Percentiles rank a stretch among this genome's conserved stretches.
phyloP scores from a whole-genome alignment of 352 stramenopile species.

The Phytophthora boehmeriae region DNA sequence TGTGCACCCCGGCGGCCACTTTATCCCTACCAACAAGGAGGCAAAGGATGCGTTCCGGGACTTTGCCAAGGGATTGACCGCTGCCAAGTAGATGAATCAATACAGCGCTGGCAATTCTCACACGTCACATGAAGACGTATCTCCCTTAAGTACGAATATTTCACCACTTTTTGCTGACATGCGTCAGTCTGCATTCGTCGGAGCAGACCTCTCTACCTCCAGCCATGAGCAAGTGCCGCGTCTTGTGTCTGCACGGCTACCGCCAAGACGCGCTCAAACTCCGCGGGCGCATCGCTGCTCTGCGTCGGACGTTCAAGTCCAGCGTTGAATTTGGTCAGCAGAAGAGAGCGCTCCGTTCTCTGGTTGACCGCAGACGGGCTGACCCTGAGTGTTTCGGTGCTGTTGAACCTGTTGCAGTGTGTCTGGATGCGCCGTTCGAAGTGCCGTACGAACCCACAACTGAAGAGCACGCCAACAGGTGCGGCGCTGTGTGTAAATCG shows the following conservation, averaged over 20 bases:
- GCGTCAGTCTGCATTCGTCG: no score
- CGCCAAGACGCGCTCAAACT: conserved; percentile 80
- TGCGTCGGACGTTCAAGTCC: conserved; percentile 76
- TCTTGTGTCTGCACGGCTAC: conserved; percentile 89
- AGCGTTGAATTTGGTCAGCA: conserved; percentile 80
- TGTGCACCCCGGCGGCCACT: conserved; percentile 79
- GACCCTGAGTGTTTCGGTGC: conserved; percentile 6
- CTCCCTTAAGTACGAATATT: no score
- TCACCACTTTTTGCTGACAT: no score
- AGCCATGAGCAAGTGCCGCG: conserved; percentile 56
- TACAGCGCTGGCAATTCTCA: no score
- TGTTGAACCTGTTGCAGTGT: conserved; percentile 46
- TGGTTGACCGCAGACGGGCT: background rate
- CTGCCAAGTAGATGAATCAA: no score
- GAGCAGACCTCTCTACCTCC: background rate
- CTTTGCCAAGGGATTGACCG: conserved; percentile 69
- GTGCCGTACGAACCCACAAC: conserved; percentile 75
- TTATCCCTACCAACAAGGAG: conserved; percentile 88
- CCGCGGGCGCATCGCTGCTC: conserved; percentile 72
- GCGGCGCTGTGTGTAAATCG: background rate
- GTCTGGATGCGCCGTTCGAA: conserved; percentile 71
- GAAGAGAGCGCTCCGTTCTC: background rate
- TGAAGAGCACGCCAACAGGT: conserved; percentile 55
- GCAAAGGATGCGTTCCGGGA: conserved; percentile 72
- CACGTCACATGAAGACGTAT: no score